Evolutionary conservation across 768 basidiomycete genomes (phyloP).

Genomic region (Pleurotus pulmonarius): DNA sequence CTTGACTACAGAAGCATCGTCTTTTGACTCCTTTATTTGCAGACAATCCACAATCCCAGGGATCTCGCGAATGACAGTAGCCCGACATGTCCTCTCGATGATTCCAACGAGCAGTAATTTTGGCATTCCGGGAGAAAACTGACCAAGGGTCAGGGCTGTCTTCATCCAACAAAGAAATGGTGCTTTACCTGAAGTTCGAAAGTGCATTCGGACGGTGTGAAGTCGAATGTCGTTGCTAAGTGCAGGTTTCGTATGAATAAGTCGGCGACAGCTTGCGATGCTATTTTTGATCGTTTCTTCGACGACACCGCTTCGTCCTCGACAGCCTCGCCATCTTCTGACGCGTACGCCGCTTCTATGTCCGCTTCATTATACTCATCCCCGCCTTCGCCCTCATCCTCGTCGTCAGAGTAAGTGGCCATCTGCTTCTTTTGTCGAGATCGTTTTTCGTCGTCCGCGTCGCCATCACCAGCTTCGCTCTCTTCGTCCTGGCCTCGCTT

Average conservation of each 20-base stretch:
- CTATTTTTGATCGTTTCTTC: constrained; percentile 25
- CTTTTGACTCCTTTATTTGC: constrained; percentile 57
- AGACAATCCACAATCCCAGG: constrained; percentile 87
- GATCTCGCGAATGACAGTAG: constrained; percentile 86
- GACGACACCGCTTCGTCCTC: constrained; percentile 23
- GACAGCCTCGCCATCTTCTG: constrained; percentile 33
- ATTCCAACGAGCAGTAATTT: constrained; percentile 94
- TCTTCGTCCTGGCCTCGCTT: constrained; percentile 47
- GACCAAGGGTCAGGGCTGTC: constrained; percentile 6
- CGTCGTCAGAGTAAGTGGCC: constrained; percentile 73
- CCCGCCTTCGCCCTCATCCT: constrained; percentile 49
- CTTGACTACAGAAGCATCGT: constrained; percentile 45
- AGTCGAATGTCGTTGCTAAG: constrained; percentile 70
- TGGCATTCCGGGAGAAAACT: constrained; percentile 88
- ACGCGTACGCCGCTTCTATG: constrained; percentile 62
- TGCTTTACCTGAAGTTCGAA: constrained; percentile 79
- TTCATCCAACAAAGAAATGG: background rate
- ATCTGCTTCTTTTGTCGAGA: constrained; percentile 69
- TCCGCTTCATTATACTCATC: constrained; percentile 50
- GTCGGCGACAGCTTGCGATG: constrained; percentile 41
- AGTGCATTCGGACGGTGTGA: constrained; percentile 60
- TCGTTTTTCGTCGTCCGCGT: constrained; percentile 76
- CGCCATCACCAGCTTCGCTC: constrained; percentile 79
- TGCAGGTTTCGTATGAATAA: constrained; percentile 56
- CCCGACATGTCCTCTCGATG: constrained; percentile 81